Conservation (phyloP, 176 grass and related monocot genomes). For the Raddia guianensis region DNA sequence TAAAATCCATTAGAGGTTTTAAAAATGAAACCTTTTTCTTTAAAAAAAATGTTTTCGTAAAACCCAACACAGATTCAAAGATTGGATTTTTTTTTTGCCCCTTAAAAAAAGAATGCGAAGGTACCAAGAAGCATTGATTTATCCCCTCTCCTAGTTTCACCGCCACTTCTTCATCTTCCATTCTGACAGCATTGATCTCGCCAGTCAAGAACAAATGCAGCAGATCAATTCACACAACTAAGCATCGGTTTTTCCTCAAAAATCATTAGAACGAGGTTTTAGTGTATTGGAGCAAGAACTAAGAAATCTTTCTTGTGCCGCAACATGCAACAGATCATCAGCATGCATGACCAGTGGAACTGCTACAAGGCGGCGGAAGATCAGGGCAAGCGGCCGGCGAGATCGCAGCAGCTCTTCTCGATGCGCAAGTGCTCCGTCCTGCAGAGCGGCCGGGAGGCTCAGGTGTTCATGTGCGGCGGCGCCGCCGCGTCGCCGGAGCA, state of each 20-base stretch:
- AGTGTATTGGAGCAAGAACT: neutral
- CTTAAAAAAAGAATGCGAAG: neutral
- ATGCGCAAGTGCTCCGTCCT: slow-evolving; percentile 52
- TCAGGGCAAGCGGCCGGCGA: neutral
- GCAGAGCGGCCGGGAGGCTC: slow-evolving; percentile 38
- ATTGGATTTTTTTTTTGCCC: neutral
- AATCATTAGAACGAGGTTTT: neutral
- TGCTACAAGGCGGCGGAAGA: slow-evolving; percentile 55
- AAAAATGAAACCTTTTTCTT: neutral
- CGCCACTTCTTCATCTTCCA: neutral
- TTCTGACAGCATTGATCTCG: neutral
- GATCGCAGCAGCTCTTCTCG: slow-evolving; percentile 44
- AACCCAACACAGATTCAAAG: neutral
- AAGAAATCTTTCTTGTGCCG: neutral
- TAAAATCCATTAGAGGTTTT: neutral
- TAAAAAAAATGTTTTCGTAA: neutral
- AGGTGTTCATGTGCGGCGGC: slow-evolving; percentile 52
- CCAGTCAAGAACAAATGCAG: neutral
- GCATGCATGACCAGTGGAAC: slow-evolving; percentile 83
- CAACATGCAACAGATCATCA: slow-evolving; percentile 65
- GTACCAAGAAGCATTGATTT: neutral
- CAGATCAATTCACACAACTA: neutral
- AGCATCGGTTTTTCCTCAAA: too few relatives aligned
- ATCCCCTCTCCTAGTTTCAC: neutral
- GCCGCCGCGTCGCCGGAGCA: neutral